Conservation (phyloP, 148 eudicot species). For the Dysphania ambrosioides region DNA sequence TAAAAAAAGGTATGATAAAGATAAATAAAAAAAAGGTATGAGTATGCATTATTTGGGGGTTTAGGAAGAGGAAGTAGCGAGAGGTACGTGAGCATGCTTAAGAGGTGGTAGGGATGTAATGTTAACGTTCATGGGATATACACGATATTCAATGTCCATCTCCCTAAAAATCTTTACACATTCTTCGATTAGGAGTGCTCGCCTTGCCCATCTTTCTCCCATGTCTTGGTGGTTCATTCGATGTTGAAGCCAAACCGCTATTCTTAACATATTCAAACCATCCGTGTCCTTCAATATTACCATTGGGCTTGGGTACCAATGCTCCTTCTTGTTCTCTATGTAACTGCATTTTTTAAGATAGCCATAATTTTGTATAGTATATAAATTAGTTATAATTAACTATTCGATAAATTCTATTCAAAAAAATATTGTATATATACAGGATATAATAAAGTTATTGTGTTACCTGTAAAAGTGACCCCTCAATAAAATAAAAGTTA, state of each 20-base stretch:
- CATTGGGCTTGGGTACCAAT: conserved; percentile 59
- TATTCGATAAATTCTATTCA: too few species aligned
- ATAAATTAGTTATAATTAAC: too few species aligned
- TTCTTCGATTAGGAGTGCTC: conserved; percentile 63
- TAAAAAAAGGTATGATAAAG: too few species aligned
- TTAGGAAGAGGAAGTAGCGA: too few species aligned
- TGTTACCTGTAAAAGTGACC: too few species aligned
- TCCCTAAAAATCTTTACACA: conserved; percentile 52
- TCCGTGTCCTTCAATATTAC: conserved; percentile 49
- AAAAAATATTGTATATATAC: too few species aligned
- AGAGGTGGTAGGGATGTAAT: conserved; percentile 39
- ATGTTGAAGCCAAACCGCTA: conserved; percentile 66
- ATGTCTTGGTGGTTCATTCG: conserved; percentile 70
- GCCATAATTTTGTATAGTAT: too few species aligned
- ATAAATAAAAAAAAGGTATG: too few species aligned
- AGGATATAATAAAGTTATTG: too few species aligned
- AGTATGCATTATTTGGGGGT: too few species aligned
- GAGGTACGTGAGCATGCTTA: conserved; percentile 23
- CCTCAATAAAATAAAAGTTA: too few species aligned
- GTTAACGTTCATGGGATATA: conserved; percentile 50
- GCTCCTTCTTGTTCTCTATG: conserved; percentile 62
- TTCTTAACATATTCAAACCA: conserved; percentile 29
- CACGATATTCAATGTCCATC: conserved; percentile 56
- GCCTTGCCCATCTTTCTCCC: conserved; percentile 47
- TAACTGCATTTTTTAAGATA: conserved; percentile 30